phyloP scores from a whole-genome alignment of 805 yeast genomes.

The Clavispora vitiphila region DNA sequence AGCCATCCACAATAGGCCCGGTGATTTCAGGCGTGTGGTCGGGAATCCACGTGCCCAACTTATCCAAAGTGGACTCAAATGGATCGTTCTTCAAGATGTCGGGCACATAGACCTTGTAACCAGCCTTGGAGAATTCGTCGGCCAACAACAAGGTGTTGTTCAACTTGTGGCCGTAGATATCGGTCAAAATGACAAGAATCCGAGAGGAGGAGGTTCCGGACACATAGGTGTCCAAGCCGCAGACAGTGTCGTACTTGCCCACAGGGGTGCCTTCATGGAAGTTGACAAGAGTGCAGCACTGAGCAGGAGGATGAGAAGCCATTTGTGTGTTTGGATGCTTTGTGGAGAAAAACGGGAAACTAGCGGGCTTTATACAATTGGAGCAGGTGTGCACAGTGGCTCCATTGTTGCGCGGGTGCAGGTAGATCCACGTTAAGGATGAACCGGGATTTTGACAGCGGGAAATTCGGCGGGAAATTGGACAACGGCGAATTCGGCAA shows the following conservation, averaged over 20 bases:
- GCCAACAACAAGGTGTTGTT: slow-evolving; percentile 60
- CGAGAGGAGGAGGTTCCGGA: slow-evolving; percentile 32
- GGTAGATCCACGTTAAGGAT: too few relatives aligned
- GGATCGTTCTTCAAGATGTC: slow-evolving; percentile 58
- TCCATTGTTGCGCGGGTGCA: too few relatives aligned
- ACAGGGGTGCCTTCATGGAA: slow-evolving; percentile 48
- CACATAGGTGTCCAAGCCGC: slow-evolving; percentile 36
- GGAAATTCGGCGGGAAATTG: too few relatives aligned
- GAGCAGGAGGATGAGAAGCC: slow-evolving; percentile 50
- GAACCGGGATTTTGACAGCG: too few relatives aligned
- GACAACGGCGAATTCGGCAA: too few relatives aligned
- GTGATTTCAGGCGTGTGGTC: slow-evolving; percentile 50
- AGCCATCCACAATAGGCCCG: slow-evolving; percentile 44
- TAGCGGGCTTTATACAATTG: too few relatives aligned
- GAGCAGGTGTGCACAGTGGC: too few relatives aligned
- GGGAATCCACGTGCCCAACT: slow-evolving; percentile 44
- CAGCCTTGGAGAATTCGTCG: slow-evolving; percentile 55
- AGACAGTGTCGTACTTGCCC: slow-evolving; percentile 39
- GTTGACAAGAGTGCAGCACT: slow-evolving; percentile 40
- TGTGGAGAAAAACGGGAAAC: too few relatives aligned
- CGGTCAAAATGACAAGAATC: slow-evolving; percentile 62
- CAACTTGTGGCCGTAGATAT: slow-evolving; percentile 59
- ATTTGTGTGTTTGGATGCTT: slow-evolving; percentile 11
- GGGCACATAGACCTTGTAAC: slow-evolving; percentile 69
- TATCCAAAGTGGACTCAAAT: slow-evolving; percentile 4